Base-by-base conservation (phyloP, 2,329 filamentous ascomycete species). In the Colletotrichum eleusines region DNA sequence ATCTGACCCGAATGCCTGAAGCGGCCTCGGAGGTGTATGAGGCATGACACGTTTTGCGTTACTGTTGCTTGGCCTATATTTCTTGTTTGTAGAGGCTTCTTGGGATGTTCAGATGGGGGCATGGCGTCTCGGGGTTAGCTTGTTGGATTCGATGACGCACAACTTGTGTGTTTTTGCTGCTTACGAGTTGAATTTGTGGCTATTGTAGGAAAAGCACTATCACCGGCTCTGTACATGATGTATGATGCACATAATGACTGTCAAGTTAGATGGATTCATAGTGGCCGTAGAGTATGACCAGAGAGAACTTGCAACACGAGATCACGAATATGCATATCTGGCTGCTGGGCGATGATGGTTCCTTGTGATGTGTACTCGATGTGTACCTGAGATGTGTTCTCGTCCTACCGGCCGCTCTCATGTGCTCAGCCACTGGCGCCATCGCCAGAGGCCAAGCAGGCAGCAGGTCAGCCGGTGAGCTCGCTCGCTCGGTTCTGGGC, bases 1-100 rank as follows among this genome's bases (percentile, higher is more conserved):
- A 77, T 84, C 89, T 79, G 84, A 89, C 74, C 86, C 87, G 0
- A 79, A 77, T 16, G 81, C 83, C 40, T 85, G 69, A 78, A 48
- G 53, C 53, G 46, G 31, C 46, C 14, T 57, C 31, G 31, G 20
- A 28, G 55, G 53, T 44, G 40, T 44, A 63, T 51, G 64, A 72
- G 51, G 69, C 64, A 69, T 65, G 59, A 62, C 35, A 54, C 54
- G 31, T 63, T n/a, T 50, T 57, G 58, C 62, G 55, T 65, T 66
- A 44, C 58, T 67, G 35, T 40, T 57, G 35, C 46, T 67, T 58
- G 23, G 60, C 53, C 7, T 48, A 46, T 44, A 46, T 53, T 44
- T 51, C 50, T 60, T 68, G 62, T 38, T 46, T 63, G 48, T 48
- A 69, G 35, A 16, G 53, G 65, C 55, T 51, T 51, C 50, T 59